Percentiles rank a stretch among this genome's conserved stretches.
These are phyloP conservation scores for Apophysomyces variabilis DNA, from an alignment of 371 early-diverging fungal genomes.

Conservation along the genomic window DNA sequence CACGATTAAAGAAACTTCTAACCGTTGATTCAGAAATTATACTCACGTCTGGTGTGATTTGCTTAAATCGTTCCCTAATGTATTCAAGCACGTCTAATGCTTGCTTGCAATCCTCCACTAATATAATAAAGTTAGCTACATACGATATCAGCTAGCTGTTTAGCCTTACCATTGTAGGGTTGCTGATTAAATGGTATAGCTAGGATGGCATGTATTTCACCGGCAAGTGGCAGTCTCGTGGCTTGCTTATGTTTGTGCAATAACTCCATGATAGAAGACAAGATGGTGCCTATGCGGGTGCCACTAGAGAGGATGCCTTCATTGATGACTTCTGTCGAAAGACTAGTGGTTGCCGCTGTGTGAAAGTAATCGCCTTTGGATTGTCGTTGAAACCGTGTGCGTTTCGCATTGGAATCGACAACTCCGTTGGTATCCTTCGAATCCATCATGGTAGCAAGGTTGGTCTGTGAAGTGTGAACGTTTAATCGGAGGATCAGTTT, in stretches of 20 bases:
- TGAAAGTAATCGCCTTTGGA: constrained; percentile 22
- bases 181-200: constrained; percentile 38
- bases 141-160: not conserved
- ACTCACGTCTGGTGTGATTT: constrained; percentile 41
- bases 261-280: constrained; percentile 31
- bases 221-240: constrained; percentile 38
- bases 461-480: constrained; percentile 25
- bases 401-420: not conserved
- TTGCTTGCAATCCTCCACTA: constrained; percentile 48
- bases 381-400: constrained; percentile 18
- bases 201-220: constrained; percentile 40
- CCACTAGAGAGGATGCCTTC: constrained; percentile 18
- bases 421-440: not conserved
- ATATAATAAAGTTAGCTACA: not conserved
- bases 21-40: no score
- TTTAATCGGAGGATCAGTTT: constrained; percentile 29
- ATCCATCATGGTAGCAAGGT: constrained; percentile 21
- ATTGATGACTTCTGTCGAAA: constrained; percentile 1
- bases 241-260: constrained; percentile 43
- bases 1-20: not conserved
- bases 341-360: constrained; percentile 18
- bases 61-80: constrained; percentile 40
- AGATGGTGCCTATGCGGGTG: constrained; percentile 10
- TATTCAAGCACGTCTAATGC: constrained; percentile 55
- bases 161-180: constrained; percentile 31